Conservation (phyloP, 1,284 basidiomycete species). For the Amylostereum chailletii region DNA sequence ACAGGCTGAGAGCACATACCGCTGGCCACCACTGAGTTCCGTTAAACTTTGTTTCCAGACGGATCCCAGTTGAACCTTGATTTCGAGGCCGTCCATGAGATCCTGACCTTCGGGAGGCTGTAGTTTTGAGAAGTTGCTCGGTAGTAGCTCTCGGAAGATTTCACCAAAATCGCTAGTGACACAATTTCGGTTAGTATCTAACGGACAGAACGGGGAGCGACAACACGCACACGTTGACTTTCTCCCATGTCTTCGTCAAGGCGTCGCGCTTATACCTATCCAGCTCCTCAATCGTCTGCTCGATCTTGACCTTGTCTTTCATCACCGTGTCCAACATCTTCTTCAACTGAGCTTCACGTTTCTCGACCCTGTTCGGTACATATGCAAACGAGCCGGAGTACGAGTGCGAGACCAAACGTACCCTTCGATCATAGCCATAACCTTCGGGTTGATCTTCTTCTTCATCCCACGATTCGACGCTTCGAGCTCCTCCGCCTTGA, state of each 20-base stretch:
- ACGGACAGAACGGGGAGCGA: neutral
- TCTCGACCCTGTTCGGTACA: slow-evolving; percentile 69
- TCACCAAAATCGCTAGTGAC: slow-evolving; percentile 81
- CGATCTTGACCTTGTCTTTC: slow-evolving; percentile 95
- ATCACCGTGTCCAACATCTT: slow-evolving; percentile 88
- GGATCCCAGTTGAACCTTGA: slow-evolving; percentile 89
- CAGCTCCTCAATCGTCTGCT: slow-evolving; percentile 88
- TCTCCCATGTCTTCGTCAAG: slow-evolving; percentile 90
- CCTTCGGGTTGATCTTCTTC: slow-evolving; percentile 94
- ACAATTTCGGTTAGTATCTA: neutral
- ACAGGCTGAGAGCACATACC: slow-evolving; percentile 40
- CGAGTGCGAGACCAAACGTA: slow-evolving; percentile 25
- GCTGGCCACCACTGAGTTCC: slow-evolving; percentile 94
- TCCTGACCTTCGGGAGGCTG: slow-evolving; percentile 92
- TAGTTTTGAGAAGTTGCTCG: slow-evolving; percentile 94
- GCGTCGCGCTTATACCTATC: slow-evolving; percentile 94
- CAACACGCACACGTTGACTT: slow-evolving; percentile 75
- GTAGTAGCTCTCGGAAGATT: slow-evolving; percentile 93
- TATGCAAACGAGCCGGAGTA: neutral
- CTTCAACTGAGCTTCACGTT: slow-evolving; percentile 81
- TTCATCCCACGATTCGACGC: slow-evolving; percentile 81
- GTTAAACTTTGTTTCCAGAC: slow-evolving; percentile 99
- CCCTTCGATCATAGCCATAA: slow-evolving; percentile 95
- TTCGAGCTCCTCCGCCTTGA: slow-evolving; percentile 73
- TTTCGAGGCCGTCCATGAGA: slow-evolving; percentile 91